These are phyloP conservation scores for Helicocarpus griseus DNA, from an alignment of 2,329 filamentous ascomycete genomes.

Conservation along the genomic window DNA sequence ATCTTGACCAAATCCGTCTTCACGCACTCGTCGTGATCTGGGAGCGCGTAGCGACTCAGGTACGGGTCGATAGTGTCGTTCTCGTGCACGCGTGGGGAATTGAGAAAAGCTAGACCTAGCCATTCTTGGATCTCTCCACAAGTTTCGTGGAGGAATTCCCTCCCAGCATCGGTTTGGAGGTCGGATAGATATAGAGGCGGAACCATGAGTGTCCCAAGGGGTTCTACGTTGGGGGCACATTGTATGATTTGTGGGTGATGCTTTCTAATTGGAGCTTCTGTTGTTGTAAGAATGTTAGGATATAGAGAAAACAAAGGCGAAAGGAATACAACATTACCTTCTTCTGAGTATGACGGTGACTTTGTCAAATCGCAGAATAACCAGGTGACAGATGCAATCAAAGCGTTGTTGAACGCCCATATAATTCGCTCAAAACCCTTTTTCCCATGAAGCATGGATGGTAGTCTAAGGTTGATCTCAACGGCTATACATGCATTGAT, in stretches of 20 bases:
- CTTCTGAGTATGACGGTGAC: constrained; percentile 17
- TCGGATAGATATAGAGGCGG: constrained; percentile 26
- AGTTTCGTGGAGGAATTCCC: constrained; percentile 50
- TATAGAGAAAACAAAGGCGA: constrained; percentile 1
- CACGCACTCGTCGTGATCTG: constrained; percentile 18
- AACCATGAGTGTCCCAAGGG: constrained; percentile 19
- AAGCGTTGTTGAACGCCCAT: constrained; percentile 69
- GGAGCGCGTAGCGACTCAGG: constrained; percentile 34
- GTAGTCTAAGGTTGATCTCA: constrained; percentile 61
- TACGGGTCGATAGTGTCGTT: constrained; percentile 34
- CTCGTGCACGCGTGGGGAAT: constrained; percentile 28
- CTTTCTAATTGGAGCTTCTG: constrained; percentile 27
- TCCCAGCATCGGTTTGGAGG: constrained; percentile 5
- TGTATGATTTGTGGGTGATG: constrained; percentile 29
- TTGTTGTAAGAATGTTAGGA: background rate
- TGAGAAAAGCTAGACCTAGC: constrained; percentile 47
- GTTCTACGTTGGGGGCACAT: constrained; percentile 18
- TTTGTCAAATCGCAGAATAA: constrained; percentile 57
- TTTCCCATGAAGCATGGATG: constrained; percentile 73
- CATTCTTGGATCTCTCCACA: constrained; percentile 52
- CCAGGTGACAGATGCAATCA: constrained; percentile 62
- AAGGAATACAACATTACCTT: constrained; percentile 33
- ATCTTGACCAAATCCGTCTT: constrained; percentile 25
- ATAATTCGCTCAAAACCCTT: constrained; percentile 69
- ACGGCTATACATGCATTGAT: constrained; percentile 47